Base-by-base conservation (phyloP, 495 filamentous ascomycete species). In the Corynascus novoguineensis region DNA sequence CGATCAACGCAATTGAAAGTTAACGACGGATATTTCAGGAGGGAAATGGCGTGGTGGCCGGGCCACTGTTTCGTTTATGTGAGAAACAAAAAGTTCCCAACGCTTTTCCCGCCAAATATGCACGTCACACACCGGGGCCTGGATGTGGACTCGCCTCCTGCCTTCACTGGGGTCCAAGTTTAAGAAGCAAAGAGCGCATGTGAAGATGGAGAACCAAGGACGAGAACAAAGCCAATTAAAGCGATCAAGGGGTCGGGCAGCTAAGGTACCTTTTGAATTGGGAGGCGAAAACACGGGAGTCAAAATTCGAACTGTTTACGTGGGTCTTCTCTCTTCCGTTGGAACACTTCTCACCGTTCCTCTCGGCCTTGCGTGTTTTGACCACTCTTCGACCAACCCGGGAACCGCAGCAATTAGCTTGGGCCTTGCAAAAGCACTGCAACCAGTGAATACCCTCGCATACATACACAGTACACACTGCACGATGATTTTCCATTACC, bases 81-180 rank as follows among this genome's bases (percentile, higher is more conserved):
- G 32, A 54, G 15, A 27, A 47, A 22, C 9, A n/a, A 22, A 22
- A 34, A 24, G 24, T 53, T 46, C 58, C 46, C 53, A 61, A 61
- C 50, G 61, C 40, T 56, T 61, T 61, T 53, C 53, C 53, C 59
- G 44, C 59, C 60, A 64, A 41, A 62, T 55, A 53, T 64, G 59
- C 52, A 57, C 56, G 60, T 55, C 56, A 58, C 57, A 47, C 25
- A 29, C 50, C 50, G 44, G 47, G 38, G 28, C 15, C 19, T 24
- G 37, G 15, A 17, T 45, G 48, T 46, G 55, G 38, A 22, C 55
- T 47, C 44, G 44, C 35, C 53, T n/a, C n/a, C n/a, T 37, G 31
- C 17, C 7, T 50, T 22, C 25, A 15, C 15, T 31, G 28, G 27
- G 11, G 29, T 3, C 21, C 17, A 11, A 14, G 9, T 28, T 11